Conservation (phyloP, 257 asterid genomes). For the Jacaranda copaia region DNA sequence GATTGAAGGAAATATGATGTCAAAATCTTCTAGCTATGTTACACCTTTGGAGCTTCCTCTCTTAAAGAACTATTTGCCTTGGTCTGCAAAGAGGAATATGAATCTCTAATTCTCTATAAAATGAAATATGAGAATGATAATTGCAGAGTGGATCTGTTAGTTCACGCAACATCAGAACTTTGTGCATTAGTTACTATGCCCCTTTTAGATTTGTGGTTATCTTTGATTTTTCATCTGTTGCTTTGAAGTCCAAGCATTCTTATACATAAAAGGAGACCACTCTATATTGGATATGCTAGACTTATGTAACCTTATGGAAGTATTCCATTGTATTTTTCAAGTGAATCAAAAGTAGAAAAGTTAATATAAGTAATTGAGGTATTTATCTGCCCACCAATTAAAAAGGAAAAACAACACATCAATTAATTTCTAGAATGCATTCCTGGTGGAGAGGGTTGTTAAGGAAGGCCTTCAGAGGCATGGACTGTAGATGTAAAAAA, state of each 20-base stretch:
- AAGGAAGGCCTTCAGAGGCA: not conserved
- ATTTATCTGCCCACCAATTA: not conserved
- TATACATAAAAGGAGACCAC: not conserved
- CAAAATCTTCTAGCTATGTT: not conserved
- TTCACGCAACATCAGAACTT: not conserved
- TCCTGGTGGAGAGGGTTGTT: not conserved
- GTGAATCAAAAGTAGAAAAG: slow-evolving; percentile 6
- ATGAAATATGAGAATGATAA: not conserved
- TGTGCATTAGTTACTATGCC: not conserved
- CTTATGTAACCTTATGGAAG: not conserved
- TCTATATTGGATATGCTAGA: slow-evolving; percentile 7
- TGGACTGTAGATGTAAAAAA: not conserved
- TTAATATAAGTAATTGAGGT: not conserved
- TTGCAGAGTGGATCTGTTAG: slow-evolving; percentile 10
- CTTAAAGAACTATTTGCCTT: not conserved
- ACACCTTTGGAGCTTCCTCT: slow-evolving; percentile 4
- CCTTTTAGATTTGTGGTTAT: not conserved
- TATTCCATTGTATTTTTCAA: not conserved
- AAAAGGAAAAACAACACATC: not conserved
- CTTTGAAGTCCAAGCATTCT: not conserved
- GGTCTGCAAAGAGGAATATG: not conserved
- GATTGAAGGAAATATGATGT: not conserved
- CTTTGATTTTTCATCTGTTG: not conserved
- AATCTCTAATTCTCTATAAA: not conserved
- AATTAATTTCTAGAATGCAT: not conserved